These are phyloP conservation scores for Planoprotostelium fungivorum DNA, from an alignment of 78 protist species.

Conservation along the genomic window DNA sequence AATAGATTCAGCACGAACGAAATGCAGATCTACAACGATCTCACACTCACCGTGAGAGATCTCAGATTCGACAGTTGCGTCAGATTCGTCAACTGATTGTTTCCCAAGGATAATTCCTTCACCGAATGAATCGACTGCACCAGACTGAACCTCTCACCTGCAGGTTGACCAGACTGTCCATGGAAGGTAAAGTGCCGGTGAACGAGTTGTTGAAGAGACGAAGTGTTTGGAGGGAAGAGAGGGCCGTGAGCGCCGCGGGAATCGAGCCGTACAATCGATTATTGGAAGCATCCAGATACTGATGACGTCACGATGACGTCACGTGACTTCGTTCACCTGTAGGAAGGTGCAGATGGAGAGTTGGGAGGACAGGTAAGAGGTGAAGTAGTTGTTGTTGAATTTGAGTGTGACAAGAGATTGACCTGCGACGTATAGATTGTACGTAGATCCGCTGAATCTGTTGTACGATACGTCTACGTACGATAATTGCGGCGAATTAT, in stretches of 20 bases:
- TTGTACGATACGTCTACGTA: neutral
- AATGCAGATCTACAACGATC: too few species aligned
- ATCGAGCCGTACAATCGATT: neutral
- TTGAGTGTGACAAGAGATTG: neutral
- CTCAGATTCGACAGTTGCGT: neutral
- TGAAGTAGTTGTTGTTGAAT: neutral
- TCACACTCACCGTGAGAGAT: neutral
- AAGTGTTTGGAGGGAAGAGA: too few species aligned
- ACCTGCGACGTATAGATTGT: neutral
- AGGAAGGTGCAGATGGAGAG: neutral
- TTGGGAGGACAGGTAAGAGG: neutral
- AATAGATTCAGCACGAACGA: neutral
- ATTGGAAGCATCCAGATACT: neutral
- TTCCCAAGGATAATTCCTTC: neutral
- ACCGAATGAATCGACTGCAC: neutral
- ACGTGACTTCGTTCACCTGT: too few species aligned
- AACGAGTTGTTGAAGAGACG: neutral
- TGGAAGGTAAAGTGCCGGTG: neutral
- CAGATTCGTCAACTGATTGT: neutral
- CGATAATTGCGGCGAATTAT: neutral
- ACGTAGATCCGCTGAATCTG: neutral
- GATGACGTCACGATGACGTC: too few species aligned
- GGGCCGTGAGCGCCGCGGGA: neutral
- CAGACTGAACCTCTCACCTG: neutral
- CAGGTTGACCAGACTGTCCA: neutral